These are phyloP conservation scores for Aspergillus sergii DNA, from an alignment of 2,329 filamentous ascomycete species.

Conservation along the genomic window DNA sequence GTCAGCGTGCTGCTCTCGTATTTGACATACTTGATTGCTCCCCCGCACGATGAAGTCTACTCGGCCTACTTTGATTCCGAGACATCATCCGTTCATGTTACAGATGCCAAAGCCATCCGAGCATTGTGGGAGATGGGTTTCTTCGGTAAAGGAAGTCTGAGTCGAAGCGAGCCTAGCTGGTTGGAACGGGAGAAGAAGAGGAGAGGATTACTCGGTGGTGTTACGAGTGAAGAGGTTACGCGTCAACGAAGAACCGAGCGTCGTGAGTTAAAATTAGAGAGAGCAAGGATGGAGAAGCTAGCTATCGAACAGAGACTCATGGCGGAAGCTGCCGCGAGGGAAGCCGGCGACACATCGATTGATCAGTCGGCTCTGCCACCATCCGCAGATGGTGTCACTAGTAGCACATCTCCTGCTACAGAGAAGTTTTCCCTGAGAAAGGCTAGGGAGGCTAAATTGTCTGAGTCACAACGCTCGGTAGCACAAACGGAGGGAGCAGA, in stretches of 20 bases:
- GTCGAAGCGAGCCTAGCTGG: conserved; percentile 95
- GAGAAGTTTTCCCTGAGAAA: conserved; percentile 40
- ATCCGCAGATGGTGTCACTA: conserved; percentile 19
- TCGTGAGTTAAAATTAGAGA: conserved; percentile 82
- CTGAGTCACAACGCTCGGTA: conserved; percentile 24
- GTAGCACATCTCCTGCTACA: conserved; percentile 20
- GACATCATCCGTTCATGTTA: conserved; percentile 82
- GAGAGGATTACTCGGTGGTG: conserved; percentile 62
- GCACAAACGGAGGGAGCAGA: conserved; percentile 16
- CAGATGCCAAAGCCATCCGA: conserved; percentile 71
- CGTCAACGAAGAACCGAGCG: conserved; percentile 76
- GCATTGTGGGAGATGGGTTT: conserved; percentile 96
- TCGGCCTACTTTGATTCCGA: conserved; percentile 77
- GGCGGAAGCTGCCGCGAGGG: conserved; percentile 50
- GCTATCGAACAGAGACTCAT: conserved; percentile 73
- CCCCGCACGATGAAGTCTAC: conserved; percentile 65
- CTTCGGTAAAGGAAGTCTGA: conserved; percentile 91
- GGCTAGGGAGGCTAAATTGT: conserved; percentile 33
- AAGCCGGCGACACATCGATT: conserved; percentile 22
- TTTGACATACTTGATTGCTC: conserved; percentile 69
- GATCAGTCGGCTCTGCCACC: conserved; percentile 17
- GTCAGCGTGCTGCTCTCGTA: conserved; percentile 78
- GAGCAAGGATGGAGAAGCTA: conserved; percentile 84
- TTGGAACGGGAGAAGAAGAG: conserved; percentile 77
- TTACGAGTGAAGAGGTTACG: conserved; percentile 83